Conservation (phyloP, 352 stramenopile genomes). For the Lagenidium giganteum region DNA sequence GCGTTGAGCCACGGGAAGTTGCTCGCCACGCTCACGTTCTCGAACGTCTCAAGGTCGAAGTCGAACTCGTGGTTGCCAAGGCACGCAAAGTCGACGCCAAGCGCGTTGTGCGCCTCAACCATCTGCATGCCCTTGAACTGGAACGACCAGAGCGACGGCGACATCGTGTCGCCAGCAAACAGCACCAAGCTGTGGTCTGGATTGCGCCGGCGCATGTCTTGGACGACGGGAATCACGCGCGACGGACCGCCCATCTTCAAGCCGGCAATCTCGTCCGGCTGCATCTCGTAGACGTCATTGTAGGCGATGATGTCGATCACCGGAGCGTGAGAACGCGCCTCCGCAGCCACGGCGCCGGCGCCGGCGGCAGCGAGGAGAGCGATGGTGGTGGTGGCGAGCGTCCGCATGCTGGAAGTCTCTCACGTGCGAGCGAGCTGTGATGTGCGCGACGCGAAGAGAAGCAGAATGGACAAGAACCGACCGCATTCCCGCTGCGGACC, state of each 20-base stretch:
- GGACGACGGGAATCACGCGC: slow-evolving; percentile 19
- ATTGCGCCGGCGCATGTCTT: slow-evolving; percentile 19
- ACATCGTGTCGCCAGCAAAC: slow-evolving; percentile 27
- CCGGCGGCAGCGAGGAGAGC: neutral
- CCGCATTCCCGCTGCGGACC: neutral
- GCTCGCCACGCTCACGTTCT: slow-evolving; percentile 15
- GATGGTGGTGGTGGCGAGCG: neutral
- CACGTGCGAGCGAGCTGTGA: no score
- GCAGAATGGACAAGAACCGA: slow-evolving; percentile 10
- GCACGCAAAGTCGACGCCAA: slow-evolving; percentile 21
- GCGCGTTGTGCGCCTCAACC: slow-evolving; percentile 22
- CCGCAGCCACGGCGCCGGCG: neutral
- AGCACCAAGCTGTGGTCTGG: slow-evolving; percentile 20
- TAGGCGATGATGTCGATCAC: slow-evolving; percentile 15
- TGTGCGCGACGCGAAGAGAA: no score
- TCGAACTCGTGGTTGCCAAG: slow-evolving; percentile 28
- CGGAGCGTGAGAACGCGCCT: slow-evolving; percentile 7
- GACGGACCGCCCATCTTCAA: slow-evolving; percentile 22
- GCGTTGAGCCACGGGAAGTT: slow-evolving; percentile 28
- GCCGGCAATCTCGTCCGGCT: slow-evolving; percentile 9
- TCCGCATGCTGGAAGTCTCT: no score
- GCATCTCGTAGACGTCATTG: slow-evolving; percentile 26
- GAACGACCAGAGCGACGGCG: slow-evolving; percentile 22
- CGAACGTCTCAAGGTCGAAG: slow-evolving; percentile 25
- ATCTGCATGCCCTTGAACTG: slow-evolving; percentile 29